These are phyloP conservation scores for Trametes maxima DNA, from an alignment of 768 basidiomycete genomes.

Conservation along the genomic window DNA sequence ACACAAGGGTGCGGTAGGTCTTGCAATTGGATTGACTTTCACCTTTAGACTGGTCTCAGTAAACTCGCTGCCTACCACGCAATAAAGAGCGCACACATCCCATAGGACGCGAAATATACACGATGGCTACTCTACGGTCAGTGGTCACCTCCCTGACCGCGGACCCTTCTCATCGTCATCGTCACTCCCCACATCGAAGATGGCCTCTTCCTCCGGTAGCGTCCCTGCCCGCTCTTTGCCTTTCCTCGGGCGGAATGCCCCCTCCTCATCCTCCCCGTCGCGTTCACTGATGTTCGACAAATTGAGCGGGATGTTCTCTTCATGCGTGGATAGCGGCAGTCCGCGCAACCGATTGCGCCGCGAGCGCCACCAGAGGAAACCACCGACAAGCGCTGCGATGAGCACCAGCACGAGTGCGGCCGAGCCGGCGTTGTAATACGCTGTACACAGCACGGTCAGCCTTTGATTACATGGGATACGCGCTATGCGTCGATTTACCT, in stretches of 20 bases:
- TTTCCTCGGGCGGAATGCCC: conserved; percentile 28
- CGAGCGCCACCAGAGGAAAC: conserved; percentile 80
- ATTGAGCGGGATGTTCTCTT: conserved; percentile 76
- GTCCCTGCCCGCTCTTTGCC: conserved; percentile 40
- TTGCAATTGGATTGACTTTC: not conserved
- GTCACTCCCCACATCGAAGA: conserved; percentile 51
- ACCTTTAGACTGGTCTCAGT: too few species aligned
- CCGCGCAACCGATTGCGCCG: conserved; percentile 45
- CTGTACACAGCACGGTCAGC: conserved; percentile 39
- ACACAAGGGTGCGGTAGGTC: too few species aligned
- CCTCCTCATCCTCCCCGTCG: conserved; percentile 30
- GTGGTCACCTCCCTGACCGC: not conserved
- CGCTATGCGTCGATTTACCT: conserved; percentile 47
- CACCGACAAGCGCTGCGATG: conserved; percentile 64
- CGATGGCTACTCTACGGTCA: not conserved
- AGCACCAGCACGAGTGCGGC: conserved; percentile 82
- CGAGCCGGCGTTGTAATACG: conserved; percentile 94
- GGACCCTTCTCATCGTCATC: conserved; percentile 45
- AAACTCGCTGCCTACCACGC: too few species aligned
- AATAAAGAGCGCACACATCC: not conserved
- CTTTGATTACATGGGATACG: too few species aligned
- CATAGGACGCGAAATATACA: not conserved
- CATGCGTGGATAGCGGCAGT: conserved; percentile 43
- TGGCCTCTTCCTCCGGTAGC: conserved; percentile 35
- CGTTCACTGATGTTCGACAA: conserved; percentile 29